Evolutionary conservation across 2,329 filamentous ascomycete species (phyloP), one percentile per base, ranked within the genome.

Genomic region (Venturia asperata): DNA sequence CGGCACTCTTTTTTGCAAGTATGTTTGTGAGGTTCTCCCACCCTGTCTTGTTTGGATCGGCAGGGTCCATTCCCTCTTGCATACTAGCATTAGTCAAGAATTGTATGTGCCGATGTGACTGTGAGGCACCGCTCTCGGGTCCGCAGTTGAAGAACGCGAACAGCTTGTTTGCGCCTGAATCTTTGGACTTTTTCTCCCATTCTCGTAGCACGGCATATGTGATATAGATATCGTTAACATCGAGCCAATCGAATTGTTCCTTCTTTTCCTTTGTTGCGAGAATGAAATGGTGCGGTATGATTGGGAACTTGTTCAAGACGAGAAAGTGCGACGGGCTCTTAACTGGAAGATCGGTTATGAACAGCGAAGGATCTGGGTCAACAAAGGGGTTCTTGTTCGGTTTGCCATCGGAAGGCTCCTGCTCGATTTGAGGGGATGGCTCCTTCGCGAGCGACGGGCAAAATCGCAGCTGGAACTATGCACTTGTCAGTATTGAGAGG

Each of bases 61-160:
- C 27, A 10, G 49, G 19, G 5, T 19, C 67, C 5, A 72, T 71
- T 17, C 74, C 72, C 39, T 74, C 69, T 43, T 76, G 79, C 87
- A 91, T 90, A 21, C 79, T 76, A 9, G 82, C 79, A 0, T 90
- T 80, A 0, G 87, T 87, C 3, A 91, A 74, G n/a, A 91, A 80
- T 73, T 91, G 88, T 34, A 91, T 74, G 70, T 91, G 88, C 4
- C 88, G 76, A 71, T 91, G 88, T 15, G 87, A 83, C 72, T 91
- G 88, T 68, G 85, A 88, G 1, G 88, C 87, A 2, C 88, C 88
- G 5, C 86, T 89, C 70, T 87, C 81, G 13, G 80, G 74, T 1
- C 88, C 88, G 41, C 84, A 86, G 74, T 91, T 91, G 80, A 88
- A 90, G 71, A 89, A 89, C 0, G 82, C 85, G 69, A 83, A 88